phyloP scores from a whole-genome alignment of 257 asterid species.

The Plectranthus barbatus region DNA sequence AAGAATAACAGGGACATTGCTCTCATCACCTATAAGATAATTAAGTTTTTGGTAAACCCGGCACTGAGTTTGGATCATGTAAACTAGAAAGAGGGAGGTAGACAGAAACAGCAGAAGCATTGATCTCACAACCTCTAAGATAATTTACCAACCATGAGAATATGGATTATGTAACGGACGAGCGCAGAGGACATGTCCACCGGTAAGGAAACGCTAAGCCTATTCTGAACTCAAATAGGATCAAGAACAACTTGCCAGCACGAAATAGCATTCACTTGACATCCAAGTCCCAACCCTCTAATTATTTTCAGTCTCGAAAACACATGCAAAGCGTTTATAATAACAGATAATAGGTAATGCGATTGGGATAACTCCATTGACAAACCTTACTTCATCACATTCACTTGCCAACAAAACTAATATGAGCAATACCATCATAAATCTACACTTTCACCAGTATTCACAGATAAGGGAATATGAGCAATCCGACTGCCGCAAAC shows the following conservation, averaged over 20 bases:
- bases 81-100: background rate
- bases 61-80: background rate
- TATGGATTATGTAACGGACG: too few relatives aligned
- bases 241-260: background rate
- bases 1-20: background rate
- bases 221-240: too few relatives aligned
- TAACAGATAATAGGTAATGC: background rate
- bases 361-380: background rate
- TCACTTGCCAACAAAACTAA: background rate
- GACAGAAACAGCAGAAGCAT: too few relatives aligned
- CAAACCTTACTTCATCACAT: background rate
- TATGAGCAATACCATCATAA: background rate
- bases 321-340: background rate
- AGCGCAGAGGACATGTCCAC: background rate
- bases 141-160: too few relatives aligned
- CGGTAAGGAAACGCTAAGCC: background rate
- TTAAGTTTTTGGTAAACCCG: background rate
- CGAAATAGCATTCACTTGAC: background rate
- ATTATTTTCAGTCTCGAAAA: background rate
- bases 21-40: background rate
- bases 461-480: background rate
- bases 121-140: too few relatives aligned
- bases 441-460: too few relatives aligned
- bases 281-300: background rate
- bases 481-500: background rate